Conservation (phyloP, 306 rosid species). For the Trifolium dubium region DNA sequence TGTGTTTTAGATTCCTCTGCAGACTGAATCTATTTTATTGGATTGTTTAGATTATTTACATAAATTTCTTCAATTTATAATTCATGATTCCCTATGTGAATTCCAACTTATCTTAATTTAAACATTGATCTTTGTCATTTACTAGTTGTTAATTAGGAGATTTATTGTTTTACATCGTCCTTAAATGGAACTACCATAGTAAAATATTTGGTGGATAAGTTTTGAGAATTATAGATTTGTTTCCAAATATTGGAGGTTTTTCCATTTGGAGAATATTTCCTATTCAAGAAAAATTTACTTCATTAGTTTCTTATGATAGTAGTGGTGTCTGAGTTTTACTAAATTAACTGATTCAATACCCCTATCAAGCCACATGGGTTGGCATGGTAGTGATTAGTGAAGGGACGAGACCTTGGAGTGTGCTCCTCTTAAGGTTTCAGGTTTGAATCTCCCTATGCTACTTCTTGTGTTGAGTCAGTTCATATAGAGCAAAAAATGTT, state of each 20-base stretch:
- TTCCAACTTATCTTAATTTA: background rate
- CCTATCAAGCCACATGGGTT: slow-evolving; percentile 9
- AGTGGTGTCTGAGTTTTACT: slow-evolving; percentile 9
- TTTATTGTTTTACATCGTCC: background rate
- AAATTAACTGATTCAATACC: background rate
- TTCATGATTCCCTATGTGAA: slow-evolving; percentile 22
- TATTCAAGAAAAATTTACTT: slow-evolving; percentile 27
- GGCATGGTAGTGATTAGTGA: too few species aligned
- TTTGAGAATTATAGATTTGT: slow-evolving; percentile 9
- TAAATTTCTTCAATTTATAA: background rate
- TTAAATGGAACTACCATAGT: background rate
- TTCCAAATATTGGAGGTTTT: slow-evolving; percentile 15
- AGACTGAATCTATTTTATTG: slow-evolving; percentile 11
- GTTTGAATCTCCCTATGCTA: too few species aligned
- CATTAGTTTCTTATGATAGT: slow-evolving; percentile 16
- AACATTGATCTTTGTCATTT: slow-evolving; percentile 9
- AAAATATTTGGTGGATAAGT: background rate
- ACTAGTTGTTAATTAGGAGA: background rate
- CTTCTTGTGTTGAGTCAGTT: too few species aligned
- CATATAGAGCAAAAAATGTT: too few species aligned
- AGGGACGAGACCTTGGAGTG: too few species aligned
- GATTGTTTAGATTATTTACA: slow-evolving; percentile 7
- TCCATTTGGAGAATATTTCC: slow-evolving; percentile 25
- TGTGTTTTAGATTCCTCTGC: slow-evolving; percentile 11
- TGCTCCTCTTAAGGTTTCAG: too few species aligned